A percentile compares a stretch with the other conserved stretches of the same genome.
These are phyloP conservation scores for Pseudogymnoascus sp. DNA, from an alignment of 2,329 filamentous ascomycete genomes.

Conservation along the genomic window DNA sequence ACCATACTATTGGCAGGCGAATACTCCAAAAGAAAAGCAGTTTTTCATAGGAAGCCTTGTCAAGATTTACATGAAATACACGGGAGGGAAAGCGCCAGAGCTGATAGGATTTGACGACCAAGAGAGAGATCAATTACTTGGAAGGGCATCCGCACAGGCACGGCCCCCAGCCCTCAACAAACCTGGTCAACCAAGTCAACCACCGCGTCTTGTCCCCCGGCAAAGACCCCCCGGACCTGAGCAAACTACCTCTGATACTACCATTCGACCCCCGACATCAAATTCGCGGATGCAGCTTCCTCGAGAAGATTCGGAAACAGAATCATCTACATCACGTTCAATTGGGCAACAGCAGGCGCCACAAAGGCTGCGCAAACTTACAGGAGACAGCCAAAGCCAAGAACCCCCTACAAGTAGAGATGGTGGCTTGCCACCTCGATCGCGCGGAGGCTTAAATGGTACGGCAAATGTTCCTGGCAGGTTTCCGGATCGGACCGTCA, in stretches of 20 bases:
- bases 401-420: conserved; percentile 27
- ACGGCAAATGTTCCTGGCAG: conserved; percentile 22
- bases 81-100: conserved; percentile 71
- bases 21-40: conserved; percentile 91
- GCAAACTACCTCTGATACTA: not conserved
- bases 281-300: conserved; percentile 21
- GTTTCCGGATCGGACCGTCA: conserved; percentile 27
- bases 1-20: conserved; percentile 94
- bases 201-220: conserved; percentile 8
- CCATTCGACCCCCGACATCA: conserved; percentile 17
- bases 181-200: conserved; percentile 16
- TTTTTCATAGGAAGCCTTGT: conserved; percentile 95
- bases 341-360: conserved; percentile 18
- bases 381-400: conserved; percentile 26
- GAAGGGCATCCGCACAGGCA: conserved; percentile 34
- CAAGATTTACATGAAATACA: conserved; percentile 96
- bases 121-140: conserved; percentile 70
- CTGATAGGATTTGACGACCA: conserved; percentile 74
- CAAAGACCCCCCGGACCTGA: not conserved
- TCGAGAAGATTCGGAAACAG: conserved; percentile 25
- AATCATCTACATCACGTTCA: conserved; percentile 18
- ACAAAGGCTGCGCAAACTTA: conserved; percentile 22
- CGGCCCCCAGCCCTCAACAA: conserved; percentile 18
- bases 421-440: conserved; percentile 26
- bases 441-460: conserved; percentile 25